A percentile compares a stretch with the other conserved stretches of the same genome.
Conservation (phyloP, 306 rosid species). For the Prunus mongolica region DNA sequence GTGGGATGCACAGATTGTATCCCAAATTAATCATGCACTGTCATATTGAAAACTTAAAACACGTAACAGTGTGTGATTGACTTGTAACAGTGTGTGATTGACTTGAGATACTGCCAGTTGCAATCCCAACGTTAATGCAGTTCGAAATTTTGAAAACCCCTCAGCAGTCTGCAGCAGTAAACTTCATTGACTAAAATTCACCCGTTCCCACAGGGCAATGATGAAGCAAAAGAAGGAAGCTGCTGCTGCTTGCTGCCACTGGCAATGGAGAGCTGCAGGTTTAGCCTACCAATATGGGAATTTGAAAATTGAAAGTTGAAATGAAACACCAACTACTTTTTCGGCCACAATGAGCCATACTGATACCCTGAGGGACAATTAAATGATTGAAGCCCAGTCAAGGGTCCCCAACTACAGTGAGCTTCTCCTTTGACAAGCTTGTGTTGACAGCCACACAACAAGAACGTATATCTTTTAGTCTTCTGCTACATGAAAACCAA, state of each 20-base stretch:
- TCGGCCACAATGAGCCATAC: not conserved
- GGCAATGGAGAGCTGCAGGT: not conserved
- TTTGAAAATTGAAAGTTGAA: conserved; percentile 1
- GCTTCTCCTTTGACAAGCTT: not conserved
- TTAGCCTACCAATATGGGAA: conserved; percentile 1
- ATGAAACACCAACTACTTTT: conserved; percentile 4
- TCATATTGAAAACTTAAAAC: no score
- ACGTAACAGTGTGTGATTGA: no score
- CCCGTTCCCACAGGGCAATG: not conserved
- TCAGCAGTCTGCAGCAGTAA: not conserved
- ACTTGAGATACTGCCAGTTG: no score
- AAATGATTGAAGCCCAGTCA: not conserved
- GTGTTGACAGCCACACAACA: no score
- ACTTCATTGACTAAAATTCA: conserved; percentile 10
- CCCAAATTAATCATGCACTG: no score
- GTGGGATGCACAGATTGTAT: no score
- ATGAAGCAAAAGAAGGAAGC: conserved; percentile 10
- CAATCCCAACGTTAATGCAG: not conserved
- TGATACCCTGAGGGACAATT: not conserved
- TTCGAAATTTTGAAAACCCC: conserved; percentile 12
- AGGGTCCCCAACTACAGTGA: not conserved
- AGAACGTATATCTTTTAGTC: no score
- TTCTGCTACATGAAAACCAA: not conserved
- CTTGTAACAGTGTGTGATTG: no score
- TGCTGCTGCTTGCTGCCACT: not conserved